A percentile compares a stretch with the other conserved stretches of the same genome.
These are phyloP conservation scores for Chalciporus chontae DNA, from an alignment of 768 basidiomycete species.

Conservation along the genomic window DNA sequence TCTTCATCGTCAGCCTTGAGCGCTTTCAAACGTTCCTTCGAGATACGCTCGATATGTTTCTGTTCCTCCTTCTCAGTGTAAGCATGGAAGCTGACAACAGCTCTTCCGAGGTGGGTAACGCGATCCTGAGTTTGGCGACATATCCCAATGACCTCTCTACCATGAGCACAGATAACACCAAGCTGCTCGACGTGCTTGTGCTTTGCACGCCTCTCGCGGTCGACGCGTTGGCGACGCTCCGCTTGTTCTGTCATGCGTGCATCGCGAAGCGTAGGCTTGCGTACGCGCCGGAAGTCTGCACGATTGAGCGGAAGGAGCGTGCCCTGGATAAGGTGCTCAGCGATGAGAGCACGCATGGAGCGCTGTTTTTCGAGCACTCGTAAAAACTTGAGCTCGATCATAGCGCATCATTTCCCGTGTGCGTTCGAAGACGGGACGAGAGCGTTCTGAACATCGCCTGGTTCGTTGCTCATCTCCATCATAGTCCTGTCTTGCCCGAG, in stretches of 20 bases:
- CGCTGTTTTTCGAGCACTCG: slow-evolving; percentile 89
- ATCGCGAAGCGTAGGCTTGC: slow-evolving; percentile 85
- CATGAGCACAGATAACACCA: slow-evolving; percentile 79
- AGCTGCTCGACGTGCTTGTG: slow-evolving; percentile 96
- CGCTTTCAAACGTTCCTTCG: slow-evolving; percentile 97
- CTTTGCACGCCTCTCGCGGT: slow-evolving; percentile 92
- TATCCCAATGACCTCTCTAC: slow-evolving; percentile 64
- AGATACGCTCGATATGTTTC: slow-evolving; percentile 91
- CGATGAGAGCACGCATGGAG: slow-evolving; percentile 77
- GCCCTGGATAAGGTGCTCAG: slow-evolving; percentile 84
- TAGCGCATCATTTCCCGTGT: slow-evolving; percentile 80
- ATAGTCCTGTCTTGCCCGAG: slow-evolving; percentile 5
- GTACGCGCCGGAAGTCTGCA: slow-evolving; percentile 80
- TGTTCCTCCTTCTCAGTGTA: slow-evolving; percentile 97
- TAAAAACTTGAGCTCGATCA: slow-evolving; percentile 92
- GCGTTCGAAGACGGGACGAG: slow-evolving; percentile 36
- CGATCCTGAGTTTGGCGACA: slow-evolving; percentile 67
- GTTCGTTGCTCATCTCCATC: slow-evolving; percentile 32
- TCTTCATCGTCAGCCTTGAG: slow-evolving; percentile 98
- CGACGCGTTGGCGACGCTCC: slow-evolving; percentile 87
- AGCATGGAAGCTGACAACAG: slow-evolving; percentile 79
- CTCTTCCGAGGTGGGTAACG: slow-evolving; percentile 59
- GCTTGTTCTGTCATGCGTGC: slow-evolving; percentile 85
- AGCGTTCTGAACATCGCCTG: slow-evolving; percentile 22
- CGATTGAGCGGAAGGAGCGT: slow-evolving; percentile 89